Evolutionary conservation across 2,329 filamentous ascomycete genomes (phyloP).

Genomic region (Dactylellina leptospora): DNA sequence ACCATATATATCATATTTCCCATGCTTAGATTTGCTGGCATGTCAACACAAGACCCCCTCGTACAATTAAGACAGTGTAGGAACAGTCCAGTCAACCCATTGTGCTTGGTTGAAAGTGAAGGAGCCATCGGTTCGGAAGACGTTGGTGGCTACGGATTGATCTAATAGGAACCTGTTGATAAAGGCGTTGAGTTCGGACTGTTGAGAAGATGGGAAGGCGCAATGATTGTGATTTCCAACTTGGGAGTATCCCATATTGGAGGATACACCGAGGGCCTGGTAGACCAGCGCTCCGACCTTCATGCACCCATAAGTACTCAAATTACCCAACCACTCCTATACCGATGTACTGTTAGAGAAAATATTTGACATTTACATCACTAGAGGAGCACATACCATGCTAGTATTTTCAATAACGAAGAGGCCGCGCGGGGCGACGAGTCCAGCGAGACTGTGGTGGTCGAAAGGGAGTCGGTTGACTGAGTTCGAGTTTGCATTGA

Average conservation of each 20-base stretch:
- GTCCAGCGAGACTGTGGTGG: conserved; percentile 68
- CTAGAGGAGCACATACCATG: conserved; percentile 24
- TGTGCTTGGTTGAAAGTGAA: conserved; percentile 60
- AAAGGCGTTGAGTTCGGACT: conserved; percentile 66
- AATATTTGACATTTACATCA: background rate
- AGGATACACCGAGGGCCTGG: conserved; percentile 65
- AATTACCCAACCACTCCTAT: conserved; percentile 68
- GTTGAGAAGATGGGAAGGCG: conserved; percentile 66
- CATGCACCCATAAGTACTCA: conserved; percentile 69
- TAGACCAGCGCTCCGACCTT: conserved; percentile 67
- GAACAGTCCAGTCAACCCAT: conserved; percentile 63
- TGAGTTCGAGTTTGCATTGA: conserved; percentile 66
- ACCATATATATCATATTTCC: too few relatives aligned
- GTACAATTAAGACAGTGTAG: conserved; percentile 60
- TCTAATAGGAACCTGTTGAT: conserved; percentile 67
- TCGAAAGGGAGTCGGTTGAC: conserved; percentile 66
- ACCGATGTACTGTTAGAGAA: background rate
- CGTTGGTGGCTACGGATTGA: conserved; percentile 57
- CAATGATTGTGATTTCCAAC: conserved; percentile 68
- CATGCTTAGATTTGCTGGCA: too few relatives aligned
- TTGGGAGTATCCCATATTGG: conserved; percentile 69
- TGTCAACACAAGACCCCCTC: too few relatives aligned
- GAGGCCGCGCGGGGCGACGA: conserved; percentile 68
- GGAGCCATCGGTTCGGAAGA: conserved; percentile 57
- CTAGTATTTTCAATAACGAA: conserved; percentile 69